Base-by-base conservation (phyloP, 2,329 filamentous ascomycete genomes). In the Knufia fluminis region DNA sequence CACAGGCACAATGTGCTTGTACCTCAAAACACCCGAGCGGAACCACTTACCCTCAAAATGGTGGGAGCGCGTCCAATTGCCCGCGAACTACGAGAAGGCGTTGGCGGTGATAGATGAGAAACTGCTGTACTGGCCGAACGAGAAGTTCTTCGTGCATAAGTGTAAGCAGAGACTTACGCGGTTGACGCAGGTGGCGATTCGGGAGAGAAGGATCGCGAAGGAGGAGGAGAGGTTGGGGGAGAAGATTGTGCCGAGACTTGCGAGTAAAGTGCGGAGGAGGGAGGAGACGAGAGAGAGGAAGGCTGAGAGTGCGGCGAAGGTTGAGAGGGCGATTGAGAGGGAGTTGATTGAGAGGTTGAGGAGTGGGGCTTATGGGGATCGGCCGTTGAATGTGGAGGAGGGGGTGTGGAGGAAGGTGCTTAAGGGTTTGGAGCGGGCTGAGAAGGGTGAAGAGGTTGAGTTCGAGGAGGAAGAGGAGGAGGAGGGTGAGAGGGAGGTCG, bases 381-480 rank as follows among this genome's bases (percentile, higher is more conserved):
- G 87, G 64, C 92, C 92, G 36, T 75, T 98, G 57, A 98, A 98
- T 64, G 90, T 95, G 46, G 92, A 94, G 67, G 89, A 96, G 66
- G 77, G 79, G 12, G 88, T 98, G 54, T 98, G 92, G 92, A 94
- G 94, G 78, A 94, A 90, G 77, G 92, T 98, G 6, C 80, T 98
- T 59, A 82, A 83, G 54, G 88, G 88, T 2, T 76, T 98, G 68
- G 92, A 98, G 76, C 79, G 85, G 59, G 84, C 85, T 60, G 90
- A 91, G 52, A 82, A 94, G 61, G 91, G 85, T 39, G 82, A 90
- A 59, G 91, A 90, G 8, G 81, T 94, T 55, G 82, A 86, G 58
- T 82, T 86, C 31, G 86, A 89, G 22, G 83, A 86, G 3, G 80
- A 86, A 42, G 78, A 82, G 17, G 31, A 85, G 49, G 74, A 80